phyloP scores from a whole-genome alignment of 78 protist species.

The Speleostelium caveatum region DNA sequence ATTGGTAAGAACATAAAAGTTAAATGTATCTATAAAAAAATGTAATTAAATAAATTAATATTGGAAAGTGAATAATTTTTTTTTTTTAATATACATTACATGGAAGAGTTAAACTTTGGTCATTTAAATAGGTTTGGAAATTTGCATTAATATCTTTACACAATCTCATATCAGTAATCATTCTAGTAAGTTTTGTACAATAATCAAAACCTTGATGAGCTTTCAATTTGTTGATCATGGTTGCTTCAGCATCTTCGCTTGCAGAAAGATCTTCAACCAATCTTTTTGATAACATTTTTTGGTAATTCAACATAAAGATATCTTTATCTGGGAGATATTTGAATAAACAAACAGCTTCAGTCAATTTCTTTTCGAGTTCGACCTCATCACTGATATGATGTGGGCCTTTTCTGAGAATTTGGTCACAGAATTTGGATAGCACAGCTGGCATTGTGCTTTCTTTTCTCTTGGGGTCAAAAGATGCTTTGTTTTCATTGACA shows the following conservation, averaged over 20 bases:
- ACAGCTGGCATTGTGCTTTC: conserved; percentile 75
- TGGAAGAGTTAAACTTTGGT: conserved; percentile 41
- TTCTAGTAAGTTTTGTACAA: conserved; percentile 82
- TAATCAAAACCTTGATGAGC: conserved; percentile 74
- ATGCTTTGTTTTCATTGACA: conserved; percentile 75
- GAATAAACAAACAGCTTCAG: conserved; percentile 77
- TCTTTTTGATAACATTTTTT: conserved; percentile 73
- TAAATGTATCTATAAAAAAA: conserved; percentile 54
- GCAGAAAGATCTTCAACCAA: conserved; percentile 79
- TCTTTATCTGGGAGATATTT: conserved; percentile 84
- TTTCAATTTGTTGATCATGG: conserved; percentile 82
- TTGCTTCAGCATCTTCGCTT: conserved; percentile 78
- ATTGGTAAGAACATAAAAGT: conserved; percentile 91
- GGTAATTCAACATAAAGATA: conserved; percentile 81
- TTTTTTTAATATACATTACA: not conserved
- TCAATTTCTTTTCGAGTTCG: conserved; percentile 63
- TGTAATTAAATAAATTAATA: not conserved
- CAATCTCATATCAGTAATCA: conserved; percentile 93
- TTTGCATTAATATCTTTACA: conserved; percentile 76
- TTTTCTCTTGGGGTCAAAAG: conserved; percentile 51
- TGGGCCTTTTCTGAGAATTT: conserved; percentile 80
- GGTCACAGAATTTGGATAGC: conserved; percentile 79
- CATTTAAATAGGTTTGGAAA: conserved; percentile 78
- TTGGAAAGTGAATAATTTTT: not conserved
- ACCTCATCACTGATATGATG: conserved; percentile 73